Evolutionary conservation across 2,329 filamentous ascomycete genomes (phyloP).

Genomic region (Elsinoe perseae): DNA sequence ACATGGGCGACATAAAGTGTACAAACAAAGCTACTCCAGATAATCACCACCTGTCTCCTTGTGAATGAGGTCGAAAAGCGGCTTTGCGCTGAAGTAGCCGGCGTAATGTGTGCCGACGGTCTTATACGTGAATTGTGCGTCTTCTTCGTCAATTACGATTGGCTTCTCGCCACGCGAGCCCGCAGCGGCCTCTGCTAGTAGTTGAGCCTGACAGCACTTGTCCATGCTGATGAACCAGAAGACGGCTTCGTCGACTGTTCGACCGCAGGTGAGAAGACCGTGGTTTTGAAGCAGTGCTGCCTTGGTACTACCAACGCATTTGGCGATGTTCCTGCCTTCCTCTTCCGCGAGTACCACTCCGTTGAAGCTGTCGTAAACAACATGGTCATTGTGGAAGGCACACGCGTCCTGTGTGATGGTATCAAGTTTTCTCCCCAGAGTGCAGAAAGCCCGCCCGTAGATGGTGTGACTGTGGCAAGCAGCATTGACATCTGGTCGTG

Average conservation of each 20-base stretch:
- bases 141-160: constrained; percentile 59
- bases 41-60: constrained; percentile 53
- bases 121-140: constrained; percentile 61
- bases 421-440: constrained; percentile 37
- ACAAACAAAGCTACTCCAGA: constrained; percentile 29
- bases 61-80: constrained; percentile 62
- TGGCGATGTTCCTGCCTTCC: constrained; percentile 40
- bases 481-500: constrained; percentile 39
- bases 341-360: constrained; percentile 40
- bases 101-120: constrained; percentile 53
- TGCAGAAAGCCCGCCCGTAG: constrained; percentile 38
- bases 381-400: constrained; percentile 36
- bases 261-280: constrained; percentile 39
- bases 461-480: constrained; percentile 41
- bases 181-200: constrained; percentile 52
- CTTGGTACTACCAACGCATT: constrained; percentile 34
- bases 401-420: constrained; percentile 40
- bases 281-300: constrained; percentile 39
- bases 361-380: constrained; percentile 39
- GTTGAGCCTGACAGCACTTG: constrained; percentile 35
- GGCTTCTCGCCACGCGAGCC: constrained; percentile 56
- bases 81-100: constrained; percentile 65
- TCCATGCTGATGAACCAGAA: constrained; percentile 39
- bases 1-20: neutral
- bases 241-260: constrained; percentile 36